These are phyloP conservation scores for Hebeloma cylindrosporum DNA, from an alignment of 768 basidiomycete genomes.

Conservation along the genomic window DNA sequence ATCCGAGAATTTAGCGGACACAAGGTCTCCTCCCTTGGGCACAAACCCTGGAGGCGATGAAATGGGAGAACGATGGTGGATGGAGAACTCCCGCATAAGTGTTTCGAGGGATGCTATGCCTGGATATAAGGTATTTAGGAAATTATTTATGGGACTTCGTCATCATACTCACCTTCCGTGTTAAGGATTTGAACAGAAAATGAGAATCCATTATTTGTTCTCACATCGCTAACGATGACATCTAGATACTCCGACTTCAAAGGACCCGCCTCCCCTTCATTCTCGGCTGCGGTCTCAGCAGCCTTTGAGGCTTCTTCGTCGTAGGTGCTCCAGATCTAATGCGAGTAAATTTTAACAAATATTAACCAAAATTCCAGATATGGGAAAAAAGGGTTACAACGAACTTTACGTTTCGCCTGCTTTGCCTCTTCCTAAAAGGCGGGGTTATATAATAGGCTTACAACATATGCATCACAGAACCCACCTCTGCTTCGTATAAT, in stretches of 20 bases:
- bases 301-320: constrained; percentile 62
- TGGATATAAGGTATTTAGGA: constrained; percentile 26
- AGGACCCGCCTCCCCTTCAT: constrained; percentile 46
- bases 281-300: constrained; percentile 42
- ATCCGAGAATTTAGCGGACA: constrained; percentile 93
- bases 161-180: constrained; percentile 68
- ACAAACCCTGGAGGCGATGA: constrained; percentile 64
- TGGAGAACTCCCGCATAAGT: constrained; percentile 91
- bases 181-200: constrained; percentile 96
- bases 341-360: too few species aligned
- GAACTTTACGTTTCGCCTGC: constrained; percentile 69
- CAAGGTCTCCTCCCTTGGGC: constrained; percentile 85
- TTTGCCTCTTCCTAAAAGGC: constrained; percentile 73
- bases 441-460: neutral
- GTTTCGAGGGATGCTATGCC: constrained; percentile 91
- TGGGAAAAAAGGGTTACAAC: too few species aligned
- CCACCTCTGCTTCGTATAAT: constrained; percentile 81
- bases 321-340: constrained; percentile 84
- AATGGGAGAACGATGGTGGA: constrained; percentile 73
- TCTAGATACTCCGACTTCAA: constrained; percentile 88
- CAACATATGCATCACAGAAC: constrained; percentile 11
- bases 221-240: constrained; percentile 87
- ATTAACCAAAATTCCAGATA: too few species aligned
- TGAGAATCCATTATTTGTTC: constrained; percentile 66
- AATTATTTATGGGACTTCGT: neutral